These are phyloP conservation scores for Dictyostelium firmibasis DNA, from an alignment of 78 protist genomes.

Conservation along the genomic window DNA sequence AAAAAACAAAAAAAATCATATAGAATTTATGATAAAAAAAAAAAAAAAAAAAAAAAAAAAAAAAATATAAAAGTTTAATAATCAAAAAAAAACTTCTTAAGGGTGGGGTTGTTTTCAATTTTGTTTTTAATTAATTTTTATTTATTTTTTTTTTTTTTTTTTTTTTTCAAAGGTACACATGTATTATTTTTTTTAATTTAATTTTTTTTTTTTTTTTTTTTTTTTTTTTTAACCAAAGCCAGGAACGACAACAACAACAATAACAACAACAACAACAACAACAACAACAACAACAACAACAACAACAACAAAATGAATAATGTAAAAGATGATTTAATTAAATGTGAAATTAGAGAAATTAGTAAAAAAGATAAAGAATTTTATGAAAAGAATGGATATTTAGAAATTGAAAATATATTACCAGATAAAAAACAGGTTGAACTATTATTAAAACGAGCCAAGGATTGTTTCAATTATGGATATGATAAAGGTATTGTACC, in stretches of 20 bases:
- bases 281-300: no score
- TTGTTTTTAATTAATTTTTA: no score
- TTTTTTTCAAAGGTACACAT: not conserved
- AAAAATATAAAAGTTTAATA: no score
- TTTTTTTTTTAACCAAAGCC: no score
- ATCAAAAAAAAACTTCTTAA: no score
- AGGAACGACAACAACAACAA: no score
- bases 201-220: no score
- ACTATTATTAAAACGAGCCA: not conserved
- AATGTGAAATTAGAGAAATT: not conserved
- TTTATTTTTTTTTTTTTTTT: not conserved
- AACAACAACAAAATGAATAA: not conserved
- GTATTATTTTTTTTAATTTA: no score
- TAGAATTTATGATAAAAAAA: no score
- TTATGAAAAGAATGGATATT: not conserved
- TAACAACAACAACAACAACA: no score
- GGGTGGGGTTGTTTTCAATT: not conserved
- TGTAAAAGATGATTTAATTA: not conserved
- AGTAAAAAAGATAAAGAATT: not conserved
- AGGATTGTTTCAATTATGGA: not conserved
- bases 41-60: not conserved
- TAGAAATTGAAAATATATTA: not conserved
- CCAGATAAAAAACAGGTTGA: not conserved
- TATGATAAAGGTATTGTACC: not conserved
- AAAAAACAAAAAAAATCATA: not conserved